Conservation (phyloP, 2,329 filamentous ascomycete genomes). For the Metarhizium anisopliae region DNA sequence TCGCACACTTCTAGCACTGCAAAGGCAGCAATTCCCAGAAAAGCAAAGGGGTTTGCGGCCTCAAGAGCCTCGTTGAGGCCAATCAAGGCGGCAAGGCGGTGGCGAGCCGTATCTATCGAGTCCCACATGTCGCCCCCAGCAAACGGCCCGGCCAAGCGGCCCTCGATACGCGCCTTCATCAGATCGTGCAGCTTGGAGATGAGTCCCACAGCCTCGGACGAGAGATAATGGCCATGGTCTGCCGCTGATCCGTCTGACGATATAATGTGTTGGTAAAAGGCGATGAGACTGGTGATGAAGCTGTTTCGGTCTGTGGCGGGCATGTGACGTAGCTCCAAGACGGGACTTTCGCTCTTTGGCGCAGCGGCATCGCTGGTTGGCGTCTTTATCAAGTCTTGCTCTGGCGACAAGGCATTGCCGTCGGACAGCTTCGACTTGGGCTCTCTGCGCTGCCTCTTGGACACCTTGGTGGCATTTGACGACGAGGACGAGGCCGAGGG, state of each 20-base stretch:
- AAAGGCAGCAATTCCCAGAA: slow-evolving; percentile 34
- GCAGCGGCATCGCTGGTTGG: slow-evolving; percentile 1
- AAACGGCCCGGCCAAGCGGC: slow-evolving; percentile 1
- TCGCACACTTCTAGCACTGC: slow-evolving; percentile 35
- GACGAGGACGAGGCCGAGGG: not conserved
- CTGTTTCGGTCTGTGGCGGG: slow-evolving; percentile 10
- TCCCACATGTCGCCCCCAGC: slow-evolving; percentile 5
- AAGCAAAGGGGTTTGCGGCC: slow-evolving; percentile 29
- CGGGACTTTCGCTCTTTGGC: not conserved
- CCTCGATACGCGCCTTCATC: slow-evolving; percentile 15
- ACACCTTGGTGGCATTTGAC: not conserved
- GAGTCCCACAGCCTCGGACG: slow-evolving; percentile 13
- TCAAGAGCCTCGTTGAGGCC: slow-evolving; percentile 29
- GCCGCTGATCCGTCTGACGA: slow-evolving; percentile 6
- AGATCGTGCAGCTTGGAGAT: slow-evolving; percentile 18
- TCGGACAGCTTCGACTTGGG: not conserved
- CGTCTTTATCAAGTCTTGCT: not conserved
- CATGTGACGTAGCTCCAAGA: not conserved
- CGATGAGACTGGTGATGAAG: slow-evolving; percentile 13
- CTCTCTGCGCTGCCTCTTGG: not conserved
- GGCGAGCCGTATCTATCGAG: slow-evolving; percentile 11
- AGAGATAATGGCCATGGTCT: slow-evolving; percentile 5
- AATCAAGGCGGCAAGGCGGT: slow-evolving; percentile 23
- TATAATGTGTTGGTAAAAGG: slow-evolving; percentile 17
- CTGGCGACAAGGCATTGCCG: not conserved